These are phyloP conservation scores for Cryptococcus floricola DNA, from an alignment of 1,284 basidiomycete species.

Conservation along the genomic window DNA sequence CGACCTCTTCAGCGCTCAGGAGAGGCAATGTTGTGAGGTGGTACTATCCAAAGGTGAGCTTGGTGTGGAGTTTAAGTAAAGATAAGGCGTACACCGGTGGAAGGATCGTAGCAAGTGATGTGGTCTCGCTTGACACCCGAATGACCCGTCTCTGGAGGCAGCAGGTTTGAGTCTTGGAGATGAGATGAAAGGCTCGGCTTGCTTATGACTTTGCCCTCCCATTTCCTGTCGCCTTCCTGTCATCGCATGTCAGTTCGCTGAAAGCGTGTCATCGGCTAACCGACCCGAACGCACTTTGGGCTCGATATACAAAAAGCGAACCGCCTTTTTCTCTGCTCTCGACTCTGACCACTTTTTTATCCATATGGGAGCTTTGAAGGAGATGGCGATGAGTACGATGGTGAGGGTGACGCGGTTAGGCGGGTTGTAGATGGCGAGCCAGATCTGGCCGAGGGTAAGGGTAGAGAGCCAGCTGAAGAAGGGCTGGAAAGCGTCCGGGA, in stretches of 20 bases:
- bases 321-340: slow-evolving; percentile 52
- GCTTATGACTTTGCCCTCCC: slow-evolving; percentile 27
- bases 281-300: slow-evolving; percentile 56
- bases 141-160: slow-evolving; percentile 26
- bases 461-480: slow-evolving; percentile 18
- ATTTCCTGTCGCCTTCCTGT: slow-evolving; percentile 24
- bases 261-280: not conserved
- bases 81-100: slow-evolving; percentile 64
- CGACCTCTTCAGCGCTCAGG: slow-evolving; percentile 65
- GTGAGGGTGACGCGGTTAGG: slow-evolving; percentile 25
- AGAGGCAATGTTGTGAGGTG: slow-evolving; percentile 53
- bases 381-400: slow-evolving; percentile 18
- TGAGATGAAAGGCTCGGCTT: slow-evolving; percentile 32
- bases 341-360: slow-evolving; percentile 9
- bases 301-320: slow-evolving; percentile 58
- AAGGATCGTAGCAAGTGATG: slow-evolving; percentile 87
- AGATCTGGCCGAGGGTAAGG: slow-evolving; percentile 34
- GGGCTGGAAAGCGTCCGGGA: slow-evolving; percentile 2
- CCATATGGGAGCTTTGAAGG: slow-evolving; percentile 11
- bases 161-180: slow-evolving; percentile 23
- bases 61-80: not conserved
- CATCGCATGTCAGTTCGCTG: not conserved
- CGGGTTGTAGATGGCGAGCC: slow-evolving; percentile 32
- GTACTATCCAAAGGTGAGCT: slow-evolving; percentile 22
- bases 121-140: slow-evolving; percentile 59